A percentile compares a stretch with the other conserved stretches of the same genome.
These are phyloP conservation scores for Melanopsichium pennsylvanicum DNA, from an alignment of 1,284 basidiomycete species.

Conservation along the genomic window DNA sequence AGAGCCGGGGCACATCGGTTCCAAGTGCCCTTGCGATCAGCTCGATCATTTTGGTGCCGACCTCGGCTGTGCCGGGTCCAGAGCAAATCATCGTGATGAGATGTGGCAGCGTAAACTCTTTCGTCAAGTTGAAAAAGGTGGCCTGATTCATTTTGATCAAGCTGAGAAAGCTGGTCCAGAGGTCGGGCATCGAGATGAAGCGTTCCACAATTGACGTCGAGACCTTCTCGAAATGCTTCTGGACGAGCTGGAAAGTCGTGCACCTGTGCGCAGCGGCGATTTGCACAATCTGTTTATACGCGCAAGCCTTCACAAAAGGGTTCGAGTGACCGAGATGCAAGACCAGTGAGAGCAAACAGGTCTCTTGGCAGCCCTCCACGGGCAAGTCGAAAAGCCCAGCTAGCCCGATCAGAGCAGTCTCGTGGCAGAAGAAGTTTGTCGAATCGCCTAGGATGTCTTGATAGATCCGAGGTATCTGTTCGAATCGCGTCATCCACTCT, in stretches of 20 bases:
- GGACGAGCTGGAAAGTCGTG: conserved; percentile 62
- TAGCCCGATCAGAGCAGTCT: conserved; percentile 46
- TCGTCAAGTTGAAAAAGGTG: conserved; percentile 59
- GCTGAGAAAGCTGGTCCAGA: conserved; percentile 52
- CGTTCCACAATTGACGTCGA: conserved; percentile 51
- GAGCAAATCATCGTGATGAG: conserved; percentile 50
- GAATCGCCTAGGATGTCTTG: conserved; percentile 12
- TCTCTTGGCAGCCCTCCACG: conserved; percentile 41
- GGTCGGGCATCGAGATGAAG: conserved; percentile 51
- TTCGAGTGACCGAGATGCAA: conserved; percentile 46
- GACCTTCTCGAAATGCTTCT: conserved; percentile 50
- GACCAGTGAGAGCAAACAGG: conserved; percentile 36
- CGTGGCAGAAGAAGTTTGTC: conserved; percentile 12
- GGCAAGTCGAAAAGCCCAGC: conserved; percentile 30
- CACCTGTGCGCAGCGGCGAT: conserved; percentile 49
- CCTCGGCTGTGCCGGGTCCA: conserved; percentile 25
- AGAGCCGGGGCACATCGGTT: conserved; percentile 49
- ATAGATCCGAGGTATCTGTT: conserved; percentile 18
- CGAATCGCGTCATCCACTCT: conserved; percentile 21
- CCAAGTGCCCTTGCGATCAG: conserved; percentile 54
- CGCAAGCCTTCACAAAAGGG: conserved; percentile 47
- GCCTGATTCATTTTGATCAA: conserved; percentile 57
- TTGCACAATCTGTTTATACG: conserved; percentile 53
- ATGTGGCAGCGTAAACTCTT: conserved; percentile 58
- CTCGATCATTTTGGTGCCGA: conserved; percentile 41